Evolutionary conservation across 495 filamentous ascomycete genomes (phyloP), one percentile per base, ranked within the genome.

Genomic region (Astrothelium macrocarpum): DNA sequence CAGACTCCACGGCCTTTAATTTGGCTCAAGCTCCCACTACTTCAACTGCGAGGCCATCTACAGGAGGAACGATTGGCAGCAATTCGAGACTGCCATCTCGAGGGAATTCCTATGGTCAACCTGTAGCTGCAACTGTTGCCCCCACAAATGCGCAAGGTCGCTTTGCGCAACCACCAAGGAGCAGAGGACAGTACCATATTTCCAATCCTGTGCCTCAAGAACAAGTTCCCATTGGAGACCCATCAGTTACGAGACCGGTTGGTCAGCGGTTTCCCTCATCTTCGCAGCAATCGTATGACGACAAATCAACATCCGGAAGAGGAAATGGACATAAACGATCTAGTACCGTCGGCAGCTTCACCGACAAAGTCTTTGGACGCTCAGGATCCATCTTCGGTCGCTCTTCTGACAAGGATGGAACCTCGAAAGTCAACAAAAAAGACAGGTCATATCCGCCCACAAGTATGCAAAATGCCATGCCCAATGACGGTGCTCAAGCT

Each of bases 91-190:
- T 94, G 61, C 86, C 87, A 65, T 89, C 90, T 32, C 82, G 91
- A 65, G 87, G 89, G 59, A 81, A 81, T 62, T 95, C 90, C 59
- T 97, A 98, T 72, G 88, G 89, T 67, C 89, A 90, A 75, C 93
- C 94, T 53, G 84, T 88, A 68, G 90, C 90, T 62, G 91, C 94
- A 32, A 87, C 89, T 65, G 84, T 97, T 67, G 91, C 90, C 61
- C 86, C 87, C 72, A 92, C 91, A 43, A 96, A 95, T 78, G 93
- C 85, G 39, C 88, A 96, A 75, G 94, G 90, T 65, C 87, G 88
- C 67, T 87, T 98, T 64, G 85, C 91, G 63, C 92, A 95, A 73
- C 94, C 94, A 42, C 86, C 82, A 66, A 76, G 79, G 18, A 90
- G 87, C 61, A 53, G 60, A 12, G 68, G 68, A 72, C 83, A 84